A percentile compares a stretch with the other conserved stretches of the same genome.
These are phyloP conservation scores for Esteya vermicola DNA, from an alignment of 2,329 filamentous ascomycete genomes.

Conservation along the genomic window DNA sequence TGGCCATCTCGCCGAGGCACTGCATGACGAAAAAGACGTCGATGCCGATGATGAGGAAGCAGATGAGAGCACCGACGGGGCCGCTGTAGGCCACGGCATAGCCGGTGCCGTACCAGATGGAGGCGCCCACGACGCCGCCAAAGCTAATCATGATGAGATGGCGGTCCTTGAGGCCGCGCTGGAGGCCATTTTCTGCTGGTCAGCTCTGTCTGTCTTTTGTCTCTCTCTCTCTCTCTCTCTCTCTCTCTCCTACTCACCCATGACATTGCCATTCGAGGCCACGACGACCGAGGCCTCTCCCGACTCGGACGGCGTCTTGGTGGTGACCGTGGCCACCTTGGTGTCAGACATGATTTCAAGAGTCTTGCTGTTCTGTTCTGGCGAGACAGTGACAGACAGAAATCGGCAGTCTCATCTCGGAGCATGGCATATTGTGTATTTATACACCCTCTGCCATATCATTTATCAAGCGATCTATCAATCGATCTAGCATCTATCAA, in stretches of 20 bases:
- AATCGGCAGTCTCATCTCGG: too few species aligned
- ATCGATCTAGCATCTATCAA: too few species aligned
- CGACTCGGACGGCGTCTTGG: neutral
- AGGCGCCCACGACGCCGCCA: slow-evolving; percentile 9
- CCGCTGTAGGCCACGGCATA: slow-evolving; percentile 17
- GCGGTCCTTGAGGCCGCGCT: slow-evolving; percentile 4
- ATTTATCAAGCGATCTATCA: too few species aligned
- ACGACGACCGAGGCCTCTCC: neutral
- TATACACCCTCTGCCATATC: too few species aligned
- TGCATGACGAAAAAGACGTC: slow-evolving; percentile 15
- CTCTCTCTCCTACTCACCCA: neutral
- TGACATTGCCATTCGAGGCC: slow-evolving; percentile 1
- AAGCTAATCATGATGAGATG: slow-evolving; percentile 14
- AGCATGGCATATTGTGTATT: too few species aligned
- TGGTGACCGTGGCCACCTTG: neutral
- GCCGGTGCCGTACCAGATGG: slow-evolving; percentile 14
- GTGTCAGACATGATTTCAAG: neutral
- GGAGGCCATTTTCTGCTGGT: slow-evolving; percentile 2
- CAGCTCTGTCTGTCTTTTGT: too few species aligned
- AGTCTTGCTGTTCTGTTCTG: too few species aligned
- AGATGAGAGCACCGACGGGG: slow-evolving; percentile 17
- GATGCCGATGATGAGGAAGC: slow-evolving; percentile 17
- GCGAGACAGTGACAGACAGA: too few species aligned
- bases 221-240: too few species aligned
- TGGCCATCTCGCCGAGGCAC: slow-evolving; percentile 41